Base-by-base conservation (phyloP, 1,284 basidiomycete genomes). In the Moniliella sp. region DNA sequence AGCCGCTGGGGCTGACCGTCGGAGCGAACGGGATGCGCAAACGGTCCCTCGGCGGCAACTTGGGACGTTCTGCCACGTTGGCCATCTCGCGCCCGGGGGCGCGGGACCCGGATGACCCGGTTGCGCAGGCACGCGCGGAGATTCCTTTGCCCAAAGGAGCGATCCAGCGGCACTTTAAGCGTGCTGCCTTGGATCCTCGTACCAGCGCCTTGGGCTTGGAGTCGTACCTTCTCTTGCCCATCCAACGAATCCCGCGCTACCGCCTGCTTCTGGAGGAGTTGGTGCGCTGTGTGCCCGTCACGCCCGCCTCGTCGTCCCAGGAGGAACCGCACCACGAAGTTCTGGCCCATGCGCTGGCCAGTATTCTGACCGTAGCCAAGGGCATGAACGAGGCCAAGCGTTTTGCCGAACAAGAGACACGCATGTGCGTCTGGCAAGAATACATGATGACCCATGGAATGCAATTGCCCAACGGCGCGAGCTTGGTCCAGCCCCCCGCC, bases 141-240 rank as follows among this genome's bases (percentile, higher is more conserved):
- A 30, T 53, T 15, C 19, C 46, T 12, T 34, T 36, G 2, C 39
- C 38, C 18, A 43, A 53, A 36, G 37, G 49, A 36, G 35, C 40
- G 31, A 40, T 56, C 37, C 41, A 39, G 30, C 35, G 40, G 5
- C 58, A 56, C 35, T 40, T 62, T 39, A 50, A 55, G 38, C 43
- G 39, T 11, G 61, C 57, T 38, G 50, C 55, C 15, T 42, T 48
- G 1, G 51, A 65, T 34, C 83, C 83, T 2, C 69, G 75, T 25
- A 91, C 97, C 63, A 79, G 79, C n/a, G 91, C 97, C 61, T 71
- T 99, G 40, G 93, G 84, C 56, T 64, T 97, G 43, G 86, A 97
- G 64, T 78, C 78, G 5, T 97, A 97, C 60, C 65, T 97, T 16
- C 69, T 97, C 4, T 70, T 97, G 27, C 88, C 88, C 19, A 78